These are phyloP conservation scores for Austropuccinia psidii DNA, from an alignment of 1,284 basidiomycete species.

Conservation along the genomic window DNA sequence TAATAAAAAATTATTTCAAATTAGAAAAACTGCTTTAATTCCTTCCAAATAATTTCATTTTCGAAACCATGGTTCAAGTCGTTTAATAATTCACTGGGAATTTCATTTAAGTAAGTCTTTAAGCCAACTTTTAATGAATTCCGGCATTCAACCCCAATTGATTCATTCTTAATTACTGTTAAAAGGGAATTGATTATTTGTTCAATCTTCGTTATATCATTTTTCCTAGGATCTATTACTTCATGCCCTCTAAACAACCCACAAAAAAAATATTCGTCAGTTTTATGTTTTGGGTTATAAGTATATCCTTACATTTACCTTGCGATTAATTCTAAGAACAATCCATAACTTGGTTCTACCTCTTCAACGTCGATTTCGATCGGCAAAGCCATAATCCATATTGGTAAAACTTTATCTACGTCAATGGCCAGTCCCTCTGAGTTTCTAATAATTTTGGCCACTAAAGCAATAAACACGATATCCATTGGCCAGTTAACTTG, in stretches of 20 bases:
- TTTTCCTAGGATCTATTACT: neutral
- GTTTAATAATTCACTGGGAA: neutral
- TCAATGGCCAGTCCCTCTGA: constrained; percentile 15
- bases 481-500: no score
- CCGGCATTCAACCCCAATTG: neutral
- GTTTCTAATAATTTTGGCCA: constrained; percentile 29
- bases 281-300: neutral
- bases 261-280: neutral
- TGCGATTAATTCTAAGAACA: constrained; percentile 29
- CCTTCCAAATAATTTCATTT: no score
- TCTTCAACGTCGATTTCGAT: constrained; percentile 32
- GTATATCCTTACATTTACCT: neutral
- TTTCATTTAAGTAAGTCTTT: neutral
- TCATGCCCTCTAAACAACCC: neutral
- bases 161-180: neutral
- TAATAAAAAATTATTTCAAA: no score
- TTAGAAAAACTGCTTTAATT: no score
- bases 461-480: neutral
- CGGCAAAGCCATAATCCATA: constrained; percentile 25
- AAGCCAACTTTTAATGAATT: constrained; percentile 6
- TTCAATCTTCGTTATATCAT: neutral
- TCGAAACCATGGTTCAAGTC: no score
- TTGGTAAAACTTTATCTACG: constrained; percentile 21
- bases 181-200: constrained; percentile 1
- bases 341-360: constrained; percentile 24